phyloP scores from a whole-genome alignment of 2,329 filamentous ascomycete genomes.

The Herpotrichia juniperi region DNA sequence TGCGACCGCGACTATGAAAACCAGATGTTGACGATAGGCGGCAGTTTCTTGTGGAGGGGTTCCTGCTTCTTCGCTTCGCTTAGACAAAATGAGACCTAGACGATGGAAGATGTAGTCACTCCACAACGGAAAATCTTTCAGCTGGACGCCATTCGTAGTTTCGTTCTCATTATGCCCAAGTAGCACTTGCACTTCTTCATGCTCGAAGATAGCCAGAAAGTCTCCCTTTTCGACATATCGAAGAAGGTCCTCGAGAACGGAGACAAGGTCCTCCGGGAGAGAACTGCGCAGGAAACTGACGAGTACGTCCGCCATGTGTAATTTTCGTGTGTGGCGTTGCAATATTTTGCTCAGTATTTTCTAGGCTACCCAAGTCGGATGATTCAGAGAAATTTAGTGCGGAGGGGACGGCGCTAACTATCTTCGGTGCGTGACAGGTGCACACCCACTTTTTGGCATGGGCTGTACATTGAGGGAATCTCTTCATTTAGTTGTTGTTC shows the following conservation, averaged over 20 bases:
- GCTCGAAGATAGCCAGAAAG: slow-evolving; percentile 48
- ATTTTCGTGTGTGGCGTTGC: slow-evolving; percentile 15
- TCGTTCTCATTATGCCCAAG: slow-evolving; percentile 48
- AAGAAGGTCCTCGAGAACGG: slow-evolving; percentile 44
- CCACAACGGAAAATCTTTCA: slow-evolving; percentile 48
- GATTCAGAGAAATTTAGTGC: slow-evolving; percentile 39
- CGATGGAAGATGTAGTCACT: slow-evolving; percentile 54
- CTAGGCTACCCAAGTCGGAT: slow-evolving; percentile 10
- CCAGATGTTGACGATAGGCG: slow-evolving; percentile 48
- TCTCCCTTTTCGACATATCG: slow-evolving; percentile 50
- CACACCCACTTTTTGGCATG: too few species aligned
- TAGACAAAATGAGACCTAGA: slow-evolving; percentile 45
- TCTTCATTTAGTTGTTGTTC: too few species aligned
- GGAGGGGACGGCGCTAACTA: slow-evolving; percentile 8
- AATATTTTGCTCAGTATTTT: neutral
- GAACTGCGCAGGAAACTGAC: slow-evolving; percentile 47
- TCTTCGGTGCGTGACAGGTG: slow-evolving; percentile 1
- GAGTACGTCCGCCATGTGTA: slow-evolving; percentile 51
- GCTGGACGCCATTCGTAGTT: slow-evolving; percentile 33
- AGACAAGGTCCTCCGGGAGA: slow-evolving; percentile 50
- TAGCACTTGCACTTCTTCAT: slow-evolving; percentile 47
- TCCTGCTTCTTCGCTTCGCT: slow-evolving; percentile 31
- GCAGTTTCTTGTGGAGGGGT: slow-evolving; percentile 34
- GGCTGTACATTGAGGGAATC: too few species aligned
- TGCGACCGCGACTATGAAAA: slow-evolving; percentile 67